Evolutionary conservation across 139 green algal genomes (phyloP).

Genomic region (Chlorella sp.): DNA sequence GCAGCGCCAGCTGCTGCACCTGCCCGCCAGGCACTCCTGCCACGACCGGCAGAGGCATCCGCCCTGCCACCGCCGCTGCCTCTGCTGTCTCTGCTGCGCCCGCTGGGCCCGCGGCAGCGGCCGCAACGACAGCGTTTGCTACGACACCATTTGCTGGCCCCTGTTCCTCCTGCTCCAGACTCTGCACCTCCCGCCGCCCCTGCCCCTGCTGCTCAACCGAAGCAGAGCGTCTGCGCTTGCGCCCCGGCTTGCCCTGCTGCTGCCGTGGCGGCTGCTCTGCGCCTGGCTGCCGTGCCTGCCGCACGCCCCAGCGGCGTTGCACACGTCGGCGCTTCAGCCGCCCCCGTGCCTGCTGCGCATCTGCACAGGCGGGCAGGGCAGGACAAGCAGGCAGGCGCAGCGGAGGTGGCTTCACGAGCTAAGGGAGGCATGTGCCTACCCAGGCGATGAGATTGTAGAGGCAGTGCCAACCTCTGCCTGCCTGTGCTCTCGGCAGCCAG

Average conservation of each 20-base stretch:
- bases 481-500: not conserved
- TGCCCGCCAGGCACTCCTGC: constrained; percentile 1
- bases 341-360: not conserved
- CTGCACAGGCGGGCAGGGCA: not conserved
- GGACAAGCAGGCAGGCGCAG: not conserved
- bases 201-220: not conserved
- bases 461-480: not conserved
- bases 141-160: no score
- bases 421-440: not conserved
- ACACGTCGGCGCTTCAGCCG: constrained; percentile 23
- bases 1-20: constrained; percentile 31
- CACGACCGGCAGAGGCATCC: constrained; percentile 7
- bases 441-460: not conserved
- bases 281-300: not conserved
- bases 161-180: not conserved
- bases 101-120: not conserved
- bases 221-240: not conserved
- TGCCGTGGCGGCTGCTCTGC: not conserved
- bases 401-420: not conserved
- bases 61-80: not conserved
- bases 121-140: not conserved
- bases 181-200: not conserved
- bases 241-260: not conserved
- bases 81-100: not conserved
- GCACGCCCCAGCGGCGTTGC: constrained; percentile 26